phyloP scores from a whole-genome alignment of 2,329 filamentous ascomycete genomes.

The Talaromyces amestolkiae region DNA sequence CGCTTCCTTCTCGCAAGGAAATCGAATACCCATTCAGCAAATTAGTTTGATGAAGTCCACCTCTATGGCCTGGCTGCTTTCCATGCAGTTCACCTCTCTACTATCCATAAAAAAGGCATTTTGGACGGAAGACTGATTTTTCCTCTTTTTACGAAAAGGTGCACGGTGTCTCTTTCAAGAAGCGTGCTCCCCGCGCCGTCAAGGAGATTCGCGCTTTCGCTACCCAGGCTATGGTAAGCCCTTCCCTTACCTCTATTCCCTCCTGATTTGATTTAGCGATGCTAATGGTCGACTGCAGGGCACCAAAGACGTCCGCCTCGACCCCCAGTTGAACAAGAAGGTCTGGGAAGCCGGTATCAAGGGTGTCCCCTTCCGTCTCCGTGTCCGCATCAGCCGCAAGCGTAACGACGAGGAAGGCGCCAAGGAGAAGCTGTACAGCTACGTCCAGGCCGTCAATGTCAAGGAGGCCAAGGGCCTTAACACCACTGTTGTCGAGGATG shows the following conservation, averaged over 20 bases:
- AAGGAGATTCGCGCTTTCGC: constrained; percentile 99
- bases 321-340: constrained; percentile 99
- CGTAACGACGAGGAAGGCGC: constrained; percentile 99
- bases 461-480: constrained; percentile 98
- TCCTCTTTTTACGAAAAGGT: constrained; percentile 59
- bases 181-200: constrained; percentile 95
- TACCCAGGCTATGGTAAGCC: constrained; percentile 88
- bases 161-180: constrained; percentile 98
- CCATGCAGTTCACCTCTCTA: constrained; percentile 13
- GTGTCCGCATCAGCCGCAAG: constrained; percentile 97
- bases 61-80: constrained; percentile 47
- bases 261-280: background rate
- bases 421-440: constrained; percentile 99
- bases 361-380: constrained; percentile 95
- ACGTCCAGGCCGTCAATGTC: constrained; percentile 99
- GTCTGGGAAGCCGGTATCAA: constrained; percentile 99
- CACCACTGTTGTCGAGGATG: constrained; percentile 77
- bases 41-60: constrained; percentile 72
- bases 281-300: constrained; percentile 58
- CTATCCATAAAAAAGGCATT: constrained; percentile 36
- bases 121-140: constrained; percentile 67
- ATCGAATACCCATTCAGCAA: constrained; percentile 25
- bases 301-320: constrained; percentile 93
- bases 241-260: background rate
- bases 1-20: constrained; percentile 2